These are phyloP conservation scores for Pseudocercospora vitis DNA, from an alignment of 2,329 filamentous ascomycete species.

Conservation along the genomic window DNA sequence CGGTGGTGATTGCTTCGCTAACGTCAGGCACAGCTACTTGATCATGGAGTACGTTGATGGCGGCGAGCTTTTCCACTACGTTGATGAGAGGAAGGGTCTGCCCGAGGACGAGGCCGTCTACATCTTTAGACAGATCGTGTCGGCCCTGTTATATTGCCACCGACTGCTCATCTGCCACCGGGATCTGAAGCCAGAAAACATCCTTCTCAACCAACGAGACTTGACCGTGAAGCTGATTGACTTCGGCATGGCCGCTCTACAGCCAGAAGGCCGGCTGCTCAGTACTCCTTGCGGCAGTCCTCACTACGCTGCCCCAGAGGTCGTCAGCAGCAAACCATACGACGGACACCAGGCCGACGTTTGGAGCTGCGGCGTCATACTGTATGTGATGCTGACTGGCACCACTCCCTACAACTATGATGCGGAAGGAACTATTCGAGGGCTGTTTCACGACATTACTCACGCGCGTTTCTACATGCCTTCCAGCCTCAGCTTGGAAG, in stretches of 20 bases:
- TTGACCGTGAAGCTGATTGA: conserved; percentile 90
- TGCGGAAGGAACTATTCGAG: conserved; percentile 62
- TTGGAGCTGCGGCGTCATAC: conserved; percentile 89
- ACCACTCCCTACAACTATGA: conserved; percentile 72
- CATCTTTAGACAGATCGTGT: conserved; percentile 91
- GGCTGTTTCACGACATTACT: conserved; percentile 62
- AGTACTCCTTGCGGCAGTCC: conserved; percentile 93
- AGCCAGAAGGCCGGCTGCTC: conserved; percentile 74
- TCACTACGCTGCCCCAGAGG: conserved; percentile 92
- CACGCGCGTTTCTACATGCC: conserved; percentile 52
- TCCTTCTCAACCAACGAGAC: conserved; percentile 70
- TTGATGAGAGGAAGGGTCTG: conserved; percentile 71
- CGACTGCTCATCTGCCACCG: conserved; percentile 93
- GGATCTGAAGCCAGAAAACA: conserved; percentile 96
- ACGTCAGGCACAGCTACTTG: conserved; percentile 69
- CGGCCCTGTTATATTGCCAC: conserved; percentile 88
- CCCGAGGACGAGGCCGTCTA: conserved; percentile 76
- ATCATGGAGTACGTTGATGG: conserved; percentile 89
- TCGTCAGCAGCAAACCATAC: conserved; percentile 75
- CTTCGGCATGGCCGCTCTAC: conserved; percentile 95
- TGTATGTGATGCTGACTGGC: conserved; percentile 84
- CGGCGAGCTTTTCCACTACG: conserved; percentile 83
- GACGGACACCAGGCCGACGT: conserved; percentile 85
- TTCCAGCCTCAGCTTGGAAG: conserved; percentile 60
- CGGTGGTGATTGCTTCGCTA: conserved; percentile 20